Percentiles rank a stretch among this genome's conserved stretches.
Evolutionary conservation across 2,329 filamentous ascomycete genomes (phyloP).

Genomic region (Zymoseptoria brevis): DNA sequence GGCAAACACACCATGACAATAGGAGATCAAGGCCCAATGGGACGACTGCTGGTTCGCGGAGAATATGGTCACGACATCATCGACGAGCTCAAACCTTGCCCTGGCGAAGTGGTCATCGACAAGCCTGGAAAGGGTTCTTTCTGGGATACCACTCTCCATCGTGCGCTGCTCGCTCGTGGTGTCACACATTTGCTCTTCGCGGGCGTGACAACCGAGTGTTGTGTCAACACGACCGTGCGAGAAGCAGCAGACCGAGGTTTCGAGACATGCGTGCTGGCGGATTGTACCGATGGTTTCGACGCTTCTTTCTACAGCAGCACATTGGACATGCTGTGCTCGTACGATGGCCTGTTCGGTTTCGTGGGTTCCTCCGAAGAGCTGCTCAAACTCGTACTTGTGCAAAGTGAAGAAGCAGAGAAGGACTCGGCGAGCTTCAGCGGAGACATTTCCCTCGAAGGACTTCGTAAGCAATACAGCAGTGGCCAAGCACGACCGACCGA

Average conservation of each 20-base stretch:
- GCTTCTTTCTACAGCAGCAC: conserved; percentile 39
- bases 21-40: conserved; percentile 47
- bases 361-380: conserved; percentile 38
- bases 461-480: conserved; percentile 38
- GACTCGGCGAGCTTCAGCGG: conserved; percentile 35
- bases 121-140: conserved; percentile 54
- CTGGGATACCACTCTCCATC: conserved; percentile 49
- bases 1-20: conserved; percentile 42
- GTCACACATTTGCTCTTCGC: conserved; percentile 51
- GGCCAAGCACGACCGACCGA: conserved; percentile 37
- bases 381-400: conserved; percentile 27
- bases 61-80: conserved; percentile 50
- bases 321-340: conserved; percentile 45
- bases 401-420: conserved; percentile 30
- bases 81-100: conserved; percentile 44
- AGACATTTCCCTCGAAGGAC: conserved; percentile 36
- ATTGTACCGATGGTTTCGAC: conserved; percentile 45
- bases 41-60: conserved; percentile 45
- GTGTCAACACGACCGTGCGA: conserved; percentile 48
- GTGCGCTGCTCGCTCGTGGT: conserved; percentile 45
- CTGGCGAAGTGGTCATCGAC: conserved; percentile 49
- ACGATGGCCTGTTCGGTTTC: conserved; percentile 47
- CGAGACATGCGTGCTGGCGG: conserved; percentile 47
- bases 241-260: conserved; percentile 55
- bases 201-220: conserved; percentile 54